Evolutionary conservation across 192 early-diverging fungal species (phyloP), one percentile per base, ranked within the genome.

Genomic region (Coemansia umbellata): DNA sequence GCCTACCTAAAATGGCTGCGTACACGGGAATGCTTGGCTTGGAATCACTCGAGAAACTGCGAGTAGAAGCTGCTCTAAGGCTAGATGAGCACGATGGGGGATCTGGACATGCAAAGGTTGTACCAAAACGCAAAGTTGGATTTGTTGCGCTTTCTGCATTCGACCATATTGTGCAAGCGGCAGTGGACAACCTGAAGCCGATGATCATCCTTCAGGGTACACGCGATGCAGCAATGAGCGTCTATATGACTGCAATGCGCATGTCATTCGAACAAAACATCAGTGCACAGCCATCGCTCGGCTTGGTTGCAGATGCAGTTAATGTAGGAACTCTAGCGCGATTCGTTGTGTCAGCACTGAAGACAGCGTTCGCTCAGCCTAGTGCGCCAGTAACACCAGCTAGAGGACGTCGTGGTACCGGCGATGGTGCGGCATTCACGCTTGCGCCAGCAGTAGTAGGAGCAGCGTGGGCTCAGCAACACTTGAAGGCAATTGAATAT

Each of bases 101-200:
- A 3, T 17, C 15, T 33, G 9, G 44, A 8, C 7, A 28, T 13
- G 37, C 14, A 22, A 31, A 31, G 19, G 43, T 48, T 11, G 49
- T 50, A 23, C 15, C 66, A 17, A 37, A 41, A 49, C 66, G 66
- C 35, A 60, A 58, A 45, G 53, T 60, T 5, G 73, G 73, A 0
- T 76, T 76, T 55, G 73, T 76, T 1, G 50, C 67, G 8, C 67
- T 77, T 0, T 66, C 74, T 18, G 67, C 74, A 0, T 66, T 66
- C 26, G 74, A 77, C 58, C 67, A 69, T 28, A 57, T 77, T 23
- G 56, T 70, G 36, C 74, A 77, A 40, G 62, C 67, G 0, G 67
- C 54, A 9, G 63, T 70, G 0, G 74, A 77, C 19, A 51, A 49
- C 0, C 36, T 70, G 8, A 56, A 50, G 44, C 67, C 67, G 30